Evolutionary conservation across 495 filamentous ascomycete species (phyloP).

Genomic region (Daldinia vernicosa): DNA sequence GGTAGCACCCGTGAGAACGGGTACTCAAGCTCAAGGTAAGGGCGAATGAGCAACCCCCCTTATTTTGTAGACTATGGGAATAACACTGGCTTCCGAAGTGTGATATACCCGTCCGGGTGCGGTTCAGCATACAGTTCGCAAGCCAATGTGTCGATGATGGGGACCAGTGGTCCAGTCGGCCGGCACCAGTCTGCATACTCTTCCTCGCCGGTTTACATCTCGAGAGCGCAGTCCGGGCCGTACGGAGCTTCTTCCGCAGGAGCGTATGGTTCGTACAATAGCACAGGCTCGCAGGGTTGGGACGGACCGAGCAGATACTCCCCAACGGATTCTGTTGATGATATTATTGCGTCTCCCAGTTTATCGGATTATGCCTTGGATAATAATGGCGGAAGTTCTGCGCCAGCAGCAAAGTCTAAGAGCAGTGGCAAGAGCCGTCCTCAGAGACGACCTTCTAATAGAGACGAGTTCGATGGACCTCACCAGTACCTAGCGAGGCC

Average conservation of each 20-base stretch:
- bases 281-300: conserved; percentile 51
- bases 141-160: conserved; percentile 38
- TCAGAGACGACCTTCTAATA: conserved; percentile 78
- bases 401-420: conserved; percentile 54
- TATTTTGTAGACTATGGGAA: conserved; percentile 48
- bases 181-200: conserved; percentile 49
- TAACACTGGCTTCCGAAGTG: conserved; percentile 55
- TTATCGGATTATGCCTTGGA: conserved; percentile 57
- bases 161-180: conserved; percentile 43
- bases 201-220: conserved; percentile 47
- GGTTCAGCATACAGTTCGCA: conserved; percentile 52
- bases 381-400: conserved; percentile 48
- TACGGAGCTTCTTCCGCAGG: conserved; percentile 42
- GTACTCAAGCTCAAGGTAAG: conserved; percentile 60
- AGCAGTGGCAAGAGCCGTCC: conserved; percentile 63
- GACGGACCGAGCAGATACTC: conserved; percentile 55
- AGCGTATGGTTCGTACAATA: conserved; percentile 49
- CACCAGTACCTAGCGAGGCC: conserved; percentile 79
- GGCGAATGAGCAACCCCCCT: conserved; percentile 40
- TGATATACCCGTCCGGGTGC: conserved; percentile 51
- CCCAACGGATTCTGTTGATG: conserved; percentile 59
- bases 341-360: conserved; percentile 54
- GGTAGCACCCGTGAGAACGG: conserved; percentile 44
- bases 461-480: conserved; percentile 89
- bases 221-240: conserved; percentile 47